phyloP scores from a whole-genome alignment of 352 stramenopile genomes.

The Pythium folliculosum region DNA sequence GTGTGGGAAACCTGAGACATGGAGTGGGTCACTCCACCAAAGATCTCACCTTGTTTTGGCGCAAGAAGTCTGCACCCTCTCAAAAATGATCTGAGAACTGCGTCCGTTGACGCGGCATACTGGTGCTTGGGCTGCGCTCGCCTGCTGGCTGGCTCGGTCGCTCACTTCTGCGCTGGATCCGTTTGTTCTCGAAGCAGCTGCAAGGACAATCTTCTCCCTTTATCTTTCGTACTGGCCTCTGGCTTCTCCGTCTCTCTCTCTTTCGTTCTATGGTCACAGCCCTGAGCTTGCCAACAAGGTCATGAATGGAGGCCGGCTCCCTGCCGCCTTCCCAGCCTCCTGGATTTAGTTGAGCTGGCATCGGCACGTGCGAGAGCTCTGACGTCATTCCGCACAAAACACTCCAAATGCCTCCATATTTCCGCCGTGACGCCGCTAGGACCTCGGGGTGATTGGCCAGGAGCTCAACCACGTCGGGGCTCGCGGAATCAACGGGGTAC shows the following conservation, averaged over 20 bases:
- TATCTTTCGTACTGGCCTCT: no score
- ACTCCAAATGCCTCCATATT: background rate
- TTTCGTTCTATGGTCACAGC: constrained; percentile 4
- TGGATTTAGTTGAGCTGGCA: background rate
- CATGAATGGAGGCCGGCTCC: background rate
- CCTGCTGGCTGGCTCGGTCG: constrained; percentile 2
- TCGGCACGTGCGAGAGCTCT: constrained; percentile 5
- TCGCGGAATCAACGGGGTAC: background rate
- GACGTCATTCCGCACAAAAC: constrained; percentile 5
- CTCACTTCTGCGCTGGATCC: background rate
- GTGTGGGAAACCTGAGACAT: constrained; percentile 10
- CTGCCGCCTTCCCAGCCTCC: background rate
- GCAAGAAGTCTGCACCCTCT: constrained; percentile 15
- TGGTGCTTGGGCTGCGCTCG: constrained; percentile 12
- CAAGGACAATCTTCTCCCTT: constrained; percentile 4
- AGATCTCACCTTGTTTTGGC: constrained; percentile 16
- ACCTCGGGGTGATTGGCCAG: constrained; percentile 5
- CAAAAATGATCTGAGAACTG: constrained; percentile 16
- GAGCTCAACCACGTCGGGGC: background rate
- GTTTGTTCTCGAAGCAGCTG: constrained; percentile 20
- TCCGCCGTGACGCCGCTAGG: background rate
- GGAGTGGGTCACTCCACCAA: constrained; percentile 6
- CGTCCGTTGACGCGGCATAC: background rate
- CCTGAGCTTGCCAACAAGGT: background rate
- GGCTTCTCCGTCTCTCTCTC: constrained; percentile 6